Evolutionary conservation across 2,329 filamentous ascomycete genomes (phyloP).

Genomic region (Chrysoporthe puriensis): DNA sequence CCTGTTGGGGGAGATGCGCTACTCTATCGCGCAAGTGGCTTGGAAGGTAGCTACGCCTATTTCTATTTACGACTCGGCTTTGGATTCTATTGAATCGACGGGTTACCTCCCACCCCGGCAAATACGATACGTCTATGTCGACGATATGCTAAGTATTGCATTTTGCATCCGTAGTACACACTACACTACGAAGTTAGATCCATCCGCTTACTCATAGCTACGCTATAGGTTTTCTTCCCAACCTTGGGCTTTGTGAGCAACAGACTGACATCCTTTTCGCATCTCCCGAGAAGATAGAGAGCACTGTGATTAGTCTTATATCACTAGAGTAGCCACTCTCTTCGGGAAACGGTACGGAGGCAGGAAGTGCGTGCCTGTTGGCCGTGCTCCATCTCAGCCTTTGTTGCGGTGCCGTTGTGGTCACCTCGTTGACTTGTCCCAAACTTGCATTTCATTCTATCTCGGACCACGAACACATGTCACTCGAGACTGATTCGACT

Average conservation of each 20-base stretch:
- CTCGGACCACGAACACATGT: background rate
- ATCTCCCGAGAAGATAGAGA: background rate
- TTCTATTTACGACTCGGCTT: too few species aligned
- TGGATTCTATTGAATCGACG: too few species aligned
- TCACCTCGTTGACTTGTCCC: background rate
- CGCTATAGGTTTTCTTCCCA: background rate
- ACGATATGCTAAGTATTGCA: background rate
- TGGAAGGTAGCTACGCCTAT: too few species aligned
- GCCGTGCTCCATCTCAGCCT: background rate
- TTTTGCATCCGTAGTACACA: background rate
- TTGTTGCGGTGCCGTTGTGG: background rate
- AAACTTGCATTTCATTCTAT: background rate
- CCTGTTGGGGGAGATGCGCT: too few species aligned
- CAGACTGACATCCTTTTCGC: background rate
- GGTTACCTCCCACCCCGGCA: too few species aligned
- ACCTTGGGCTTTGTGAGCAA: slow-evolving; percentile 1
- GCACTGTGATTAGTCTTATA: background rate
- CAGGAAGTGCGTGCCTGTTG: background rate
- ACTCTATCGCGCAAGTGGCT: too few species aligned
- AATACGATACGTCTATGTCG: too few species aligned
- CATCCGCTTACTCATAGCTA: background rate
- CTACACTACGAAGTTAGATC: background rate
- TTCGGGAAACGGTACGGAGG: background rate
- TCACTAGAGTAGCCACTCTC: background rate
- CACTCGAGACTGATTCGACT: background rate